A percentile compares a stretch with the other conserved stretches of the same genome.
Evolutionary conservation across 768 basidiomycete genomes (phyloP).

Genomic region (Lactarius indigo): DNA sequence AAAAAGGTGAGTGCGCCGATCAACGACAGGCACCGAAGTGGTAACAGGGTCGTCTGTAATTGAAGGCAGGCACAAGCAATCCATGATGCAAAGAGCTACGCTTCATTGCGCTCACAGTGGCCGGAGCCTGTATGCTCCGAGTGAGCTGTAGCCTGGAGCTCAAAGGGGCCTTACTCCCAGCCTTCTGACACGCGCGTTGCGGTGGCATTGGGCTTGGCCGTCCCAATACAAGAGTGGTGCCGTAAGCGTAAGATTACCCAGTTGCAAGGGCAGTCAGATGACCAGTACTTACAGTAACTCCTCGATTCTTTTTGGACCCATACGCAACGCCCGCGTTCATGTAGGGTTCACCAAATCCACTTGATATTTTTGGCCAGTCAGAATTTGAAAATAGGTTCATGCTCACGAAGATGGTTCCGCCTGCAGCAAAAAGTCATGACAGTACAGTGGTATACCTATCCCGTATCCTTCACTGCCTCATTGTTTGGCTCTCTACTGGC

Average conservation of each 20-base stretch:
- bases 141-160: background rate
- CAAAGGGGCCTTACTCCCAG: background rate
- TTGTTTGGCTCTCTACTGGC: background rate
- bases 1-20: slow-evolving; percentile 7
- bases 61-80: background rate
- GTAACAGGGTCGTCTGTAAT: background rate
- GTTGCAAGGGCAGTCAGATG: background rate
- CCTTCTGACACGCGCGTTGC: slow-evolving; percentile 4
- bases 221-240: background rate
- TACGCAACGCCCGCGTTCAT: background rate
- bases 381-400: too few species aligned
- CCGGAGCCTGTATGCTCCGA: background rate
- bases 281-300: background rate
- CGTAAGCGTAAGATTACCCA: background rate
- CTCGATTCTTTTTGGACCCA: background rate
- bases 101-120: background rate
- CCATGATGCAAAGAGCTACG: background rate
- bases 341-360: background rate
- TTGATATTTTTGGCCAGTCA: too few species aligned
- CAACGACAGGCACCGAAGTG: slow-evolving; percentile 4
- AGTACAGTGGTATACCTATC: background rate
- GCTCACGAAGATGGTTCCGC: too few species aligned
- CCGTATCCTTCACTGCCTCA: background rate
- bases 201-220: background rate
- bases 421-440: background rate